phyloP scores from a whole-genome alignment of 2,329 filamentous ascomycete species.

The Cladosporium sp. region DNA sequence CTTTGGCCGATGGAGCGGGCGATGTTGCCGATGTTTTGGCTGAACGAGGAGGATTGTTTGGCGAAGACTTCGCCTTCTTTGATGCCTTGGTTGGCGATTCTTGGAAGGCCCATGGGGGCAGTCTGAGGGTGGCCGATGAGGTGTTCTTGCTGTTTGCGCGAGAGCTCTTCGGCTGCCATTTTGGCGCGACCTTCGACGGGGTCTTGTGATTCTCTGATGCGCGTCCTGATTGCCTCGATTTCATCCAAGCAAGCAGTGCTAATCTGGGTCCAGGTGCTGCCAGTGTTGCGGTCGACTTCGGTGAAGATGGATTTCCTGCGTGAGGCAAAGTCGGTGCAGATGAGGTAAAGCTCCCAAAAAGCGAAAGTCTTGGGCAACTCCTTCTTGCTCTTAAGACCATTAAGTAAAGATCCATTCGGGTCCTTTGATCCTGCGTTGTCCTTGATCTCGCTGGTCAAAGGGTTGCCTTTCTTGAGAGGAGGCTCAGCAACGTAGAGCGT shows the following conservation, averaged over 20 bases:
- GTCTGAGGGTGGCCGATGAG: slow-evolving; percentile 31
- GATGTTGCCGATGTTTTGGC: slow-evolving; percentile 38
- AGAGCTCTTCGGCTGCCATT: slow-evolving; percentile 16
- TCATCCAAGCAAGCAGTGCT: slow-evolving; percentile 64
- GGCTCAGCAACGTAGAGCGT: slow-evolving; percentile 74
- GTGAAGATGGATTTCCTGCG: slow-evolving; percentile 78
- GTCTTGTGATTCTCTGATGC: slow-evolving; percentile 53
- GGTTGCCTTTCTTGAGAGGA: slow-evolving; percentile 78
- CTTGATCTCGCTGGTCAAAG: slow-evolving; percentile 78
- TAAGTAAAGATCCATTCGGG: slow-evolving; percentile 83
- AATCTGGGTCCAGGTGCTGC: slow-evolving; percentile 77
- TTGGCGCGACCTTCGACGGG: slow-evolving; percentile 18
- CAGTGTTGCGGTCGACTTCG: slow-evolving; percentile 77
- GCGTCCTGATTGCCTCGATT: slow-evolving; percentile 62
- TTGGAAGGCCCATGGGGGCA: slow-evolving; percentile 25
- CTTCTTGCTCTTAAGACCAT: slow-evolving; percentile 79
- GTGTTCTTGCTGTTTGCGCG: slow-evolving; percentile 18
- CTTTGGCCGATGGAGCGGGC: slow-evolving; percentile 48
- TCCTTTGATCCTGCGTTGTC: slow-evolving; percentile 45
- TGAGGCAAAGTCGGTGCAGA: slow-evolving; percentile 69
- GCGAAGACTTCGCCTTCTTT: slow-evolving; percentile 24
- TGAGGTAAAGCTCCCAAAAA: slow-evolving; percentile 84
- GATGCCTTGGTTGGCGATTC: slow-evolving; percentile 26
- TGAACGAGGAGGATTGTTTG: slow-evolving; percentile 16
- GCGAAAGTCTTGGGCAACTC: slow-evolving; percentile 76